These are phyloP conservation scores for Sugiyamaella xylanicola DNA, from an alignment of 1,139 yeast species.

Conservation along the genomic window DNA sequence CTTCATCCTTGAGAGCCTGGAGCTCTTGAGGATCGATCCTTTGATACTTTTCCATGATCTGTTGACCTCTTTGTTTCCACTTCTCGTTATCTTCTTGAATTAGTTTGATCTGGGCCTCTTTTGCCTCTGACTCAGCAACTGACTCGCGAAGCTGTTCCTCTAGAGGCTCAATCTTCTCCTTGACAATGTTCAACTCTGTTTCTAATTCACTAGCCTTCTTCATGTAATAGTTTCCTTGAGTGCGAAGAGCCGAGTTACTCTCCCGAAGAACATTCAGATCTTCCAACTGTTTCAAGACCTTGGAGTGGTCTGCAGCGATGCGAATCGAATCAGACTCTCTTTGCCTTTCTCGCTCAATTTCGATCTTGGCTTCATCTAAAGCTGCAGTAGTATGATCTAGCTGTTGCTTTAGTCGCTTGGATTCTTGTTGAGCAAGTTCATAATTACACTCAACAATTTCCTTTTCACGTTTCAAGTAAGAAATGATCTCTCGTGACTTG, in stretches of 20 bases:
- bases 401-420: slow-evolving; percentile 48
- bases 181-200: slow-evolving; percentile 41
- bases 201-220: slow-evolving; percentile 42
- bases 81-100: slow-evolving; percentile 50
- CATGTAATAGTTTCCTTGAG: slow-evolving; percentile 48
- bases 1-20: slow-evolving; percentile 42
- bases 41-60: slow-evolving; percentile 51
- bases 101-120: slow-evolving; percentile 46
- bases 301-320: slow-evolving; percentile 53
- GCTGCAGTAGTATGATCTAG: slow-evolving; percentile 38
- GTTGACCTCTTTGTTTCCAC: slow-evolving; percentile 57
- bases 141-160: slow-evolving; percentile 44
- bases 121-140: slow-evolving; percentile 46
- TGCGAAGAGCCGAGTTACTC: slow-evolving; percentile 67
- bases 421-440: slow-evolving; percentile 53
- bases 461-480: slow-evolving; percentile 72
- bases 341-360: slow-evolving; percentile 42
- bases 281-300: slow-evolving; percentile 60
- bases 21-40: slow-evolving; percentile 53
- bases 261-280: slow-evolving; percentile 74
- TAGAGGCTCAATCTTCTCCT: slow-evolving; percentile 42
- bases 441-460: slow-evolving; percentile 68
- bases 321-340: slow-evolving; percentile 48
- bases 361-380: slow-evolving; percentile 41
- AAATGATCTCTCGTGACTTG: slow-evolving; percentile 58